These are phyloP conservation scores for Dichotomopilus funicola DNA, from an alignment of 2,329 filamentous ascomycete genomes.

Conservation along the genomic window DNA sequence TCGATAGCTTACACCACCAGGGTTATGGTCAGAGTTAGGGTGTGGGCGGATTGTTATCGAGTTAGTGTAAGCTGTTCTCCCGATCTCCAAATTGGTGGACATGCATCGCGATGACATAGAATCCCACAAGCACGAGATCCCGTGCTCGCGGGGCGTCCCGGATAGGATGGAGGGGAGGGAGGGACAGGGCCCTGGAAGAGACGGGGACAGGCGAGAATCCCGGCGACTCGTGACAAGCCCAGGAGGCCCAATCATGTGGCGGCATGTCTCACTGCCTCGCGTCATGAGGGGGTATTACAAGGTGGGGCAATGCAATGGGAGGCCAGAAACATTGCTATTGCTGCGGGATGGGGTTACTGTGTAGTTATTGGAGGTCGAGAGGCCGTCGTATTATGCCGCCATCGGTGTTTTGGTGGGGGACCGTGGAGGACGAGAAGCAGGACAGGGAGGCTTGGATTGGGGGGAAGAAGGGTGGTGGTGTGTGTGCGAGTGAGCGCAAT, in stretches of 20 bases:
- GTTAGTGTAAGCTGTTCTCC: too few relatives aligned
- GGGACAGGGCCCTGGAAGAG: not conserved
- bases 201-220: not conserved
- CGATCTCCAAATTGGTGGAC: too few relatives aligned
- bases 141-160: too few relatives aligned
- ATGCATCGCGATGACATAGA: too few relatives aligned
- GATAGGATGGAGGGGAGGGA: not conserved
- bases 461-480: conserved; percentile 3
- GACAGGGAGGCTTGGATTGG: not conserved
- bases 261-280: conserved; percentile 18
- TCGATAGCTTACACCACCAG: too few relatives aligned
- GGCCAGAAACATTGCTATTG: not conserved
- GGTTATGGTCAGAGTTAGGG: too few relatives aligned
- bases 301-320: conserved; percentile 4
- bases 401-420: not conserved
- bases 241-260: conserved; percentile 22
- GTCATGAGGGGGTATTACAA: conserved; percentile 8
- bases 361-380: not conserved
- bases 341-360: not conserved
- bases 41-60: too few relatives aligned
- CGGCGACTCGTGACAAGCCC: conserved; percentile 16
- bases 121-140: too few relatives aligned
- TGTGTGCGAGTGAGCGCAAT: not conserved
- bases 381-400: not conserved
- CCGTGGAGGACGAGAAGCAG: too few relatives aligned